Evolutionary conservation across 73 alveolate species (phyloP).

Genomic region (Effrenium voratum): DNA sequence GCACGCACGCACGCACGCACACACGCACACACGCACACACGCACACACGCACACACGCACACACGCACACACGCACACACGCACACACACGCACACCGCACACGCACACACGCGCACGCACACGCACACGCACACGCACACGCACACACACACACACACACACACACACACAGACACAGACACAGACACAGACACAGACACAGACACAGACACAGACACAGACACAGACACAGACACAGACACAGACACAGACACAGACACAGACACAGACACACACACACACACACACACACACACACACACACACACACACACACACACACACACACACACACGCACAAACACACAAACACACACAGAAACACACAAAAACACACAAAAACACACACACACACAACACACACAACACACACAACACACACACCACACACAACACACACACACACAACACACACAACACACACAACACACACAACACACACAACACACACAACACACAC

Average conservation of each 20-base stretch:
- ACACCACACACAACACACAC: too few relatives aligned
- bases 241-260: slow-evolving; percentile 20
- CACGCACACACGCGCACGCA: too few relatives aligned
- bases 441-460: too few relatives aligned
- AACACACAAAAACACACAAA: not conserved
- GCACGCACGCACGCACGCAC: slow-evolving; percentile 15
- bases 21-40: too few relatives aligned
- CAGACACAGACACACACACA: slow-evolving; percentile 10
- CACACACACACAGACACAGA: slow-evolving; percentile 25
- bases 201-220: slow-evolving; percentile 20
- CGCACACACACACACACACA: slow-evolving; percentile 32
- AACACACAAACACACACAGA: not conserved
- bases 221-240: slow-evolving; percentile 1
- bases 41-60: too few relatives aligned
- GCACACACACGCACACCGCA: too few relatives aligned
- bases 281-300: slow-evolving; percentile 31
- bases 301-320: slow-evolving; percentile 36
- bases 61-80: too few relatives aligned
- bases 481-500: too few relatives aligned
- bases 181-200: slow-evolving; percentile 20
- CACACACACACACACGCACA: not conserved
- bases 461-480: too few relatives aligned
- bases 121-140: slow-evolving; percentile 20
- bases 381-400: slow-evolving; percentile 13
- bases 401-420: too few relatives aligned